Base-by-base conservation (phyloP, 2,329 filamentous ascomycete species). In the Ophiostoma ips region DNA sequence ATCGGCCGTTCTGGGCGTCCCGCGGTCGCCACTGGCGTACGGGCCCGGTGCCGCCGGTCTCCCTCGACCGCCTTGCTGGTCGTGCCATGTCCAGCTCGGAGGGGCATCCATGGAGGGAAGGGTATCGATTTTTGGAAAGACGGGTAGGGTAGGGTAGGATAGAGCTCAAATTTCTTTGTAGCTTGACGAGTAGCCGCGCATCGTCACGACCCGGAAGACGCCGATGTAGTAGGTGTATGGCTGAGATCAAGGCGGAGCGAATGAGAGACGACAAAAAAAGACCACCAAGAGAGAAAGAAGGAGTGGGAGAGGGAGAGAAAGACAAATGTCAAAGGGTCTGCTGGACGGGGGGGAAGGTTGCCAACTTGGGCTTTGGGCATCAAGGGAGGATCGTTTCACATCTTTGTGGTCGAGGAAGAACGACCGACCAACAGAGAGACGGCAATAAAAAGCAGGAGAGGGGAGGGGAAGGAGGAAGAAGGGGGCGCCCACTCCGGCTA, bases 41-140 rank as follows among this genome's bases (percentile, higher is more conserved):
- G 24, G 30, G 15, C 21, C 24, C 3, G 28, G 40, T 24, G 24
- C 40, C n/a, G 21, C 21, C 38, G 40, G 18, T 16, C 40, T 35
- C 28, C 41, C 18, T 36, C 21, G 6, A n/a, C 38, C 35, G 48
- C 24, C 7, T 21, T n/a, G 36, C 33, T 35, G 5, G 34, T 43
- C 16, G 30, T 33, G 16, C 48, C 52, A 52, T n/a, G 48, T 41
- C 54, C 54, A 52, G 46, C 49, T 34, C 7, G 54, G 41, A 15
- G 40, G 15, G 15, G 24, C 40, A 13, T n/a, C n/a, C n/a, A n/a
- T n/a, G n/a, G n/a, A n/a, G n/a, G n/a, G n/a, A n/a, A n/a, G n/a
- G n/a, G n/a, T n/a, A n/a, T n/a, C n/a, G n/a, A n/a, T n/a, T n/a
- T n/a, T n/a, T n/a, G n/a, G n/a, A n/a, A 28, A 28, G 24, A 28